Conservation (phyloP, 345 rosid species). For the Eucalyptus pumila region DNA sequence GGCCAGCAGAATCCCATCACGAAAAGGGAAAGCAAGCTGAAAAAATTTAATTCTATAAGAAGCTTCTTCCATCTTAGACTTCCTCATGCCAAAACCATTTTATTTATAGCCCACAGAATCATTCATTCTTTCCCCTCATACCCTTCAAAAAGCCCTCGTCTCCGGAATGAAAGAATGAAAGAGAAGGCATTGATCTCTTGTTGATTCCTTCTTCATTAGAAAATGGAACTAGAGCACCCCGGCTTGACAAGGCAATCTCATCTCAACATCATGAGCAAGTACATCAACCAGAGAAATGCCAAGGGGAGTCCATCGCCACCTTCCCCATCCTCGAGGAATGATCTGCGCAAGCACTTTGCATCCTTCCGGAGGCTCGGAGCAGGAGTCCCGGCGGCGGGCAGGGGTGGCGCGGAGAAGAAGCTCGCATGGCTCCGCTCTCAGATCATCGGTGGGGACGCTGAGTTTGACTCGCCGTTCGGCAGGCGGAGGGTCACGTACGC, state of each 20-base stretch:
- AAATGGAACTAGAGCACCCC: background rate
- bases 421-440: conserved; percentile 45
- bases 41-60: background rate
- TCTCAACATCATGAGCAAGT: background rate
- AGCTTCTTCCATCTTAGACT: background rate
- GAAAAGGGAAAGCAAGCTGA: background rate
- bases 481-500: conserved; percentile 30
- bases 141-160: background rate
- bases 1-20: background rate
- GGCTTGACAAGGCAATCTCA: background rate
- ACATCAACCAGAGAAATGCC: background rate
- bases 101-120: background rate
- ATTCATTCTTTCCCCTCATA: background rate
- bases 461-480: conserved; percentile 46
- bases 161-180: background rate
- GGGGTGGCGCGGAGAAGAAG: background rate
- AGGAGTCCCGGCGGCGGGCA: conserved; percentile 9
- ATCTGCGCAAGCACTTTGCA: background rate
- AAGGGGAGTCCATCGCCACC: background rate
- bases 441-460: conserved; percentile 20
- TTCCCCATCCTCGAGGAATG: background rate
- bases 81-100: background rate
- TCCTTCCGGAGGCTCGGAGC: background rate
- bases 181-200: background rate
- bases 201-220: background rate